phyloP scores from a whole-genome alignment of 306 rosid genomes.

The Quercus dentata region DNA sequence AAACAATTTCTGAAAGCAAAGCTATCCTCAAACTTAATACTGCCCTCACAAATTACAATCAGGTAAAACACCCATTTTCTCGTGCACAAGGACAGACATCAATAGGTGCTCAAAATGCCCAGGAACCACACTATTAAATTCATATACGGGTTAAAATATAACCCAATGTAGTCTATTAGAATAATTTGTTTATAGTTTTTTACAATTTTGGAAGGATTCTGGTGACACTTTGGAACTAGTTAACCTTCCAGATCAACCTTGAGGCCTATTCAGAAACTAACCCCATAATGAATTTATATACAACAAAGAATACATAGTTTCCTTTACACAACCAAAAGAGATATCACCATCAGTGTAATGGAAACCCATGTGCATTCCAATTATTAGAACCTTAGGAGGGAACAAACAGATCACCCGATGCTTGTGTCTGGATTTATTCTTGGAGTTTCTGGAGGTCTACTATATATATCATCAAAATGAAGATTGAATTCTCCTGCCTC shows the following conservation, averaged over 20 bases:
- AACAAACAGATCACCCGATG: conserved; percentile 30
- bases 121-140: not conserved
- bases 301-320: conserved; percentile 61
- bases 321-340: conserved; percentile 16
- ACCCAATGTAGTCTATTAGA: not conserved
- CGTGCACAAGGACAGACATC: no score
- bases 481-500: conserved; percentile 58
- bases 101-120: no score
- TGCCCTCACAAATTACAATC: no score
- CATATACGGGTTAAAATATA: not conserved
- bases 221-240: not conserved
- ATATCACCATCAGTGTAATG: conserved; percentile 24
- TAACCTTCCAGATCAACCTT: conserved; percentile 26
- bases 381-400: not conserved
- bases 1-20: no score
- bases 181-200: not conserved
- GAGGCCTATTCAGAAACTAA: conserved; percentile 27
- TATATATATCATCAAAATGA: conserved; percentile 78
- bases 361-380: conserved; percentile 36
- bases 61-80: no score
- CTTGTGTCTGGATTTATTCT: conserved; percentile 31
- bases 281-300: conserved; percentile 51
- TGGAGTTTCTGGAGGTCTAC: conserved; percentile 52
- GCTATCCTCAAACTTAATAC: no score
- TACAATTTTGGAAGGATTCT: conserved; percentile 31